Percentiles rank a stretch among this genome's conserved stretches.
Conservation (phyloP, 2,329 filamentous ascomycete genomes). For the Paracoccidioides lutzii region DNA sequence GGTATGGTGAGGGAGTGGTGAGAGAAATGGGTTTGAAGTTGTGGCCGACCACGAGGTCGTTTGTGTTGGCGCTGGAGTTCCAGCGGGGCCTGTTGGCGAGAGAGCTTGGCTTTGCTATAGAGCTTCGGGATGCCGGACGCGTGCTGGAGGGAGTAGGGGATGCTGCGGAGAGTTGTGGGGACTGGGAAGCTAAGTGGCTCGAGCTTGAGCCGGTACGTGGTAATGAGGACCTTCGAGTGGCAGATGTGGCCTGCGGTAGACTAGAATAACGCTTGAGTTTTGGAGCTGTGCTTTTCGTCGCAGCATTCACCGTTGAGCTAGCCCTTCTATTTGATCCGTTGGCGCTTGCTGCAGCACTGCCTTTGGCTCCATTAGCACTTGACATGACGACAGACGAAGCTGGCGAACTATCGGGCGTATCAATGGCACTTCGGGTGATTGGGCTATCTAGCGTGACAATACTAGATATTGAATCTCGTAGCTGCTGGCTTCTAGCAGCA, state of each 20-base stretch:
- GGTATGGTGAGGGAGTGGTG: constrained; percentile 46
- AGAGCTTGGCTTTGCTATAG: constrained; percentile 6
- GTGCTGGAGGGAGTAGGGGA: constrained; percentile 28
- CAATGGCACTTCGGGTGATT: constrained; percentile 53
- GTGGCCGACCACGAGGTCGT: constrained; percentile 52
- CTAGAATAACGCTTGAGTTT: constrained; percentile 37
- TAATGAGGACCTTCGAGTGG: constrained; percentile 25
- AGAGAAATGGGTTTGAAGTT: constrained; percentile 52
- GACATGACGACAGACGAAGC: constrained; percentile 51
- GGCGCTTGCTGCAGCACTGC: constrained; percentile 31
- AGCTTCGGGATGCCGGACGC: constrained; percentile 17
- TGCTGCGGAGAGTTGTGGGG: constrained; percentile 10
- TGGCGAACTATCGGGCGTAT: constrained; percentile 59
- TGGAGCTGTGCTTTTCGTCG: constrained; percentile 27
- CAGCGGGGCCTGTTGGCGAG: constrained; percentile 49
- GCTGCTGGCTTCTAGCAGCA: constrained; percentile 52
- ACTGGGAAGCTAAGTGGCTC: constrained; percentile 8
- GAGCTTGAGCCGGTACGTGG: constrained; percentile 19
- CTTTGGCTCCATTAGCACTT: constrained; percentile 38
- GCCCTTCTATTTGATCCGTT: constrained; percentile 35
- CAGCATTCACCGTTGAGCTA: constrained; percentile 32
- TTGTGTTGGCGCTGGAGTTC: constrained; percentile 55
- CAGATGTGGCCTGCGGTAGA: constrained; percentile 27
- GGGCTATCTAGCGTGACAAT: constrained; percentile 75
- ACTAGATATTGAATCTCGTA: constrained; percentile 86